Evolutionary conservation across 768 basidiomycete species (phyloP), one percentile per base, ranked within the genome.

Genomic region (Pisolithus albus): DNA sequence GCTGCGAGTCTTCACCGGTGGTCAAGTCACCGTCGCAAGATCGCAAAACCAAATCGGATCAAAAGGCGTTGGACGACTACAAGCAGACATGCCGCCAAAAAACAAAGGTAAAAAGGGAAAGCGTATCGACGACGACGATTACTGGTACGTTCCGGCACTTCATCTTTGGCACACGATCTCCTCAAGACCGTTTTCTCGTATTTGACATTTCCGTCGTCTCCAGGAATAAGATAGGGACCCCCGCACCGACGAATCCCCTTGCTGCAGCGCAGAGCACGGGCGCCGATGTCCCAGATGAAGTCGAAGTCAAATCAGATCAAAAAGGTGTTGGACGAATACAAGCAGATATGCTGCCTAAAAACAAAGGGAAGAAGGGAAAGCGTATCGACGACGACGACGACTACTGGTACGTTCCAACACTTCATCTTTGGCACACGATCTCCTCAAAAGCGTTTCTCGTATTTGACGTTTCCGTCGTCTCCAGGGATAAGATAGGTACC

Each of bases 71-170:
- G 11, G 34, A 34, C 34, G 5, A 34, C 47, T 32, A 26, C 41
- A 8, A 23, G 43, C 46, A 55, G 8, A 46, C 32, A 67, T 67
- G 68, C 51, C 84, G 30, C 82, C 83, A 28, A 84, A 85, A 65
- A 78, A 75, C 64, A 91, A 91, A 64, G 92, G 86, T 56, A 95
- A 94, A 75, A 94, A 92, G 62, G 82, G 77, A 28, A 92, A 92
- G 73, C 86, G 82, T 60, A 75, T 74, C 41, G 83, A 86, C 59
- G 91, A 94, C 56, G 83, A 80, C 37, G 30, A 56, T 41, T 88
- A 79, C 71, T 95, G 92, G 92, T 90, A 55, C 54, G 72, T 58
- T 23, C n/a, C 7, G 9, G 40, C 11, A 8, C 10, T 26, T 48
- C 46, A 49, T 51, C 47, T 39, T 40, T 34, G 42, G 56, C 60